A percentile compares a stretch with the other conserved stretches of the same genome.
These are phyloP conservation scores for Cinchona pubescens DNA, from an alignment of 257 asterid genomes.

Conservation along the genomic window DNA sequence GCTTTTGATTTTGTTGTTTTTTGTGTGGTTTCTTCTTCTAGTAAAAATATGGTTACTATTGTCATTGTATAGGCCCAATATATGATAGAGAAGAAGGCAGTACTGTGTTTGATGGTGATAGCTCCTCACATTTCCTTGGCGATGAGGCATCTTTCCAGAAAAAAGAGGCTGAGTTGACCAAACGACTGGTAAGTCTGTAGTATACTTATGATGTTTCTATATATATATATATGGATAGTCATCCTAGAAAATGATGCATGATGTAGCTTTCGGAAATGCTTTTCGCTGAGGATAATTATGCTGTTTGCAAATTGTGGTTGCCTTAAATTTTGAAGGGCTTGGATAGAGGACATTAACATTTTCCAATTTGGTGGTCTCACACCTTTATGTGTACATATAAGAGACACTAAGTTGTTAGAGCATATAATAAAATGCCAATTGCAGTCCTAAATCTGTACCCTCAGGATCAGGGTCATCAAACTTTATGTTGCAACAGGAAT, in stretches of 20 bases:
- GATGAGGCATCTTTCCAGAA: conserved; percentile 90
- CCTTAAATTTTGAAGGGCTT: neutral
- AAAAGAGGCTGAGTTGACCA: conserved; percentile 86
- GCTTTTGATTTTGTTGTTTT: conserved; percentile 24
- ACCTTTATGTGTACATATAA: too few relatives aligned
- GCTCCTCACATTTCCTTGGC: conserved; percentile 74
- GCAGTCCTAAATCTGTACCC: neutral
- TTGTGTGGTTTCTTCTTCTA: conserved; percentile 23
- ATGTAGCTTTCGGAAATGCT: neutral
- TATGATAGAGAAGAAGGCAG: conserved; percentile 93
- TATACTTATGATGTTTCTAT: neutral
- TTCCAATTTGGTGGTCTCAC: too few relatives aligned
- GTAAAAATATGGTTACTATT: conserved; percentile 7
- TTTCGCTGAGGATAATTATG: neutral
- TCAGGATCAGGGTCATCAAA: neutral
- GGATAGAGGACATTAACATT: neutral
- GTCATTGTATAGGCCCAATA: conserved; percentile 61
- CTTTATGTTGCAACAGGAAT: neutral
- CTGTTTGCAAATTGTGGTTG: neutral
- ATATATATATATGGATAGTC: neutral
- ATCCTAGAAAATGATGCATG: neutral
- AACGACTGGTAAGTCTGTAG: conserved; percentile 58
- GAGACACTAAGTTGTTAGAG: too few relatives aligned
- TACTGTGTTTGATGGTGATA: conserved; percentile 57
- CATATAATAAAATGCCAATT: neutral